Evolutionary conservation across 164 flowering plant genomes (phyloP).

Genomic region (Annona cherimola): DNA sequence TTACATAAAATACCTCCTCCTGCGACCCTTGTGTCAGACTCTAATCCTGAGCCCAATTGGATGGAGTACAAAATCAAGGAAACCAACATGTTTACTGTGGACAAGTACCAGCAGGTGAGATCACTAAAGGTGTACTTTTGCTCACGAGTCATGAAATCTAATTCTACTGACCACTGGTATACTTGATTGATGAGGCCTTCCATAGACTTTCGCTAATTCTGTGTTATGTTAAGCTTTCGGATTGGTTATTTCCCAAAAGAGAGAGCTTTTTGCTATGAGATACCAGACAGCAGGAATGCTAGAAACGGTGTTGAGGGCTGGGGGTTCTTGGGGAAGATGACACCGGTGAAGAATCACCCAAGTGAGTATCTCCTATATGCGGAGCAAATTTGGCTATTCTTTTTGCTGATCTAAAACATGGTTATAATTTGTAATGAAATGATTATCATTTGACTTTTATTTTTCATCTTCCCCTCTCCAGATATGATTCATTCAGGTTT

Average conservation of each 20-base stretch:
- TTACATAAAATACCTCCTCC: constrained; percentile 77
- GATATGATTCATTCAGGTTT: too few species aligned
- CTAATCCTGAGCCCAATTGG: constrained; percentile 67
- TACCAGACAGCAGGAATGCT: constrained; percentile 97
- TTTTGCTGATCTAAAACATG: too few species aligned
- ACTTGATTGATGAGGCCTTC: background rate
- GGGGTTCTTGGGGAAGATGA: constrained; percentile 98
- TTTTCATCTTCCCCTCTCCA: too few species aligned
- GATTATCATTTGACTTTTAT: too few species aligned
- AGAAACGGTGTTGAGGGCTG: constrained; percentile 71
- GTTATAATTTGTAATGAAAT: too few species aligned
- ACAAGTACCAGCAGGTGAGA: constrained; percentile 94
- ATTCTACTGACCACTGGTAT: background rate
- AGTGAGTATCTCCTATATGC: constrained; percentile 36
- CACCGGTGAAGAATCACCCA: constrained; percentile 92
- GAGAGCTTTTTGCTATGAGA: constrained; percentile 78
- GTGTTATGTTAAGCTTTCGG: constrained; percentile 63
- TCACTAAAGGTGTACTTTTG: constrained; percentile 6
- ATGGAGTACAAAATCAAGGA: constrained; percentile 94
- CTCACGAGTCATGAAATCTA: background rate
- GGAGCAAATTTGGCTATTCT: too few species aligned
- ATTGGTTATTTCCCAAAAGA: constrained; percentile 77
- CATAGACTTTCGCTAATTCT: constrained; percentile 24
- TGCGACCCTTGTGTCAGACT: constrained; percentile 45
- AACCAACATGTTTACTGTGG: constrained; percentile 89